Conservation (phyloP, 2,329 filamentous ascomycete species). For the Stachybotrys chartarum region DNA sequence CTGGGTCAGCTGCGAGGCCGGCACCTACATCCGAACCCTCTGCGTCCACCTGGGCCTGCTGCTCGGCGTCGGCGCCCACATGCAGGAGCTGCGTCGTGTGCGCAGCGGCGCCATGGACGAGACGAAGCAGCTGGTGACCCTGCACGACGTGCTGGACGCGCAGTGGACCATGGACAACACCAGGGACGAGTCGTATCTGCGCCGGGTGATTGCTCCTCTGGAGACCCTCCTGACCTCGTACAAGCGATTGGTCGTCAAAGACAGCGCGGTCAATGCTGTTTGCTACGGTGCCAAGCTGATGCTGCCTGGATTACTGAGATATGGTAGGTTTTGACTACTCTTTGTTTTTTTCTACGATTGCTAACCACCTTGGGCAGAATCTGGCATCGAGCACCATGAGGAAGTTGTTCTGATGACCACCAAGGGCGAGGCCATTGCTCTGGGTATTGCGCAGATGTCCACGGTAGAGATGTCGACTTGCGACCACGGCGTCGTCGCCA, state of each 20-base stretch:
- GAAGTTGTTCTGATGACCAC: conserved; percentile 98
- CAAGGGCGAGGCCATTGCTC: conserved; percentile 96
- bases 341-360: background rate
- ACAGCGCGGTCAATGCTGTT: conserved; percentile 74
- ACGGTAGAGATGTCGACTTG: conserved; percentile 95
- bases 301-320: conserved; percentile 91
- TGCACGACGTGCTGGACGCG: conserved; percentile 82
- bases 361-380: conserved; percentile 48
- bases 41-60: conserved; percentile 83
- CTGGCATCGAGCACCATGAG: conserved; percentile 87
- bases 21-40: conserved; percentile 97
- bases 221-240: conserved; percentile 89
- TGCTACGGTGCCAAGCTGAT: conserved; percentile 99
- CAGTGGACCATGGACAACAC: conserved; percentile 97
- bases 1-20: conserved; percentile 97
- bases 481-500: conserved; percentile 95
- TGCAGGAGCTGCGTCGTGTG: conserved; percentile 96
- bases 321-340: conserved; percentile 49
- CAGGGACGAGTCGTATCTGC: conserved; percentile 86
- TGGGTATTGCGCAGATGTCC: conserved; percentile 96
- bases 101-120: conserved; percentile 94
- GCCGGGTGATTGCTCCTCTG: conserved; percentile 83
- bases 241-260: conserved; percentile 97
- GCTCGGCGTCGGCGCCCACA: conserved; percentile 82
- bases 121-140: conserved; percentile 78